Percentiles rank a stretch among this genome's conserved stretches.
These are phyloP conservation scores for Epichloe festucae DNA, from an alignment of 2,329 filamentous ascomycete species.

Conservation along the genomic window DNA sequence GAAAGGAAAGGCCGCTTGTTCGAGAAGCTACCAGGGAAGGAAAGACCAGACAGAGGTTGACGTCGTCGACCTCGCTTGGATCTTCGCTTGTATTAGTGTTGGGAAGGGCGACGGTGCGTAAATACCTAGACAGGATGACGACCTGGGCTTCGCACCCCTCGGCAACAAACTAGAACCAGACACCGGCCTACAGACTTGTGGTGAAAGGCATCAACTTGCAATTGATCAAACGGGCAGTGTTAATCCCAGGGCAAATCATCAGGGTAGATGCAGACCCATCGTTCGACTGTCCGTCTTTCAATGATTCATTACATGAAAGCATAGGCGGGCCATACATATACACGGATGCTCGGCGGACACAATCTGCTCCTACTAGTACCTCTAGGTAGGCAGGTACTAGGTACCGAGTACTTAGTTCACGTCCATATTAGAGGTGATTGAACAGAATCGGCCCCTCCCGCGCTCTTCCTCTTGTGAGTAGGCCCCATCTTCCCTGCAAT, in stretches of 20 bases:
- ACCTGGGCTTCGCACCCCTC: not conserved
- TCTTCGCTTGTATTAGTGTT: not conserved
- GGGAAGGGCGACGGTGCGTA: not conserved
- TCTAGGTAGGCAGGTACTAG: too few species aligned
- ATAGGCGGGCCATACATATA: not conserved
- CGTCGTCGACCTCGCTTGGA: not conserved
- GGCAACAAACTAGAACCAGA: not conserved
- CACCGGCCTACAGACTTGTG: too few species aligned
- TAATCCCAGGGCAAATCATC: not conserved
- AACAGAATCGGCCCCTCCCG: too few species aligned
- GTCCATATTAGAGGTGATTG: too few species aligned
- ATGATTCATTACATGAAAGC: not conserved
- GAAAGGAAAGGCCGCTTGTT: too few species aligned
- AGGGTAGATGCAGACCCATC: not conserved
- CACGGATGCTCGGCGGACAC: not conserved
- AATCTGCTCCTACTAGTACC: too few species aligned
- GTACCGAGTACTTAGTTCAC: too few species aligned
- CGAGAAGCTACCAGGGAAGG: not conserved
- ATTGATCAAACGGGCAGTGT: not conserved
- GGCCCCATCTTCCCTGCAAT: too few species aligned
- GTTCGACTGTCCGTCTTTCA: not conserved
- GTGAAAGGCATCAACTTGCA: too few species aligned
- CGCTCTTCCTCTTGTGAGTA: too few species aligned
- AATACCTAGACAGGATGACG: not conserved
- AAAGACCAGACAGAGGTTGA: not conserved